Percentiles rank a stretch among this genome's conserved stretches.
Evolutionary conservation across 306 rosid species (phyloP).

Genomic region (Astragalus membranaceus): DNA sequence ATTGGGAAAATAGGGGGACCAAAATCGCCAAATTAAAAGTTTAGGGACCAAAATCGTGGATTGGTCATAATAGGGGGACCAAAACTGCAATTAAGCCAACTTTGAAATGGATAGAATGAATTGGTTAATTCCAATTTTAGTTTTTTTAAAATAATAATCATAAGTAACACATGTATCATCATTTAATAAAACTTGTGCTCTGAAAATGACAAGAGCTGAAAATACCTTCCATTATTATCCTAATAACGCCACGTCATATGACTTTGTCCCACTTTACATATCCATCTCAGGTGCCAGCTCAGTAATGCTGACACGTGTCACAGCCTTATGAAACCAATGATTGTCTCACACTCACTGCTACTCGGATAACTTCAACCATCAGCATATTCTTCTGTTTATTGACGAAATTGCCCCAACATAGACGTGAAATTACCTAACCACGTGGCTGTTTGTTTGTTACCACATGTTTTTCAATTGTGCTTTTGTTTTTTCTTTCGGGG

Average conservation of each 20-base stretch:
- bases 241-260: conserved; percentile 5
- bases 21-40: too few species aligned
- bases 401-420: conserved; percentile 26
- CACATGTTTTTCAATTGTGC: not conserved
- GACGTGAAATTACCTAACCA: not conserved
- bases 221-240: not conserved
- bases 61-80: too few species aligned
- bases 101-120: too few species aligned
- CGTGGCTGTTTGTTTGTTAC: not conserved
- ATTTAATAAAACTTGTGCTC: not conserved
- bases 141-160: too few species aligned
- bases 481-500: not conserved
- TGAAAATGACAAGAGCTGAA: not conserved
- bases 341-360: not conserved
- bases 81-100: too few species aligned
- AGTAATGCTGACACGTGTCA: too few species aligned
- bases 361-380: not conserved
- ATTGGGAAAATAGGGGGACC: too few species aligned
- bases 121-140: not conserved
- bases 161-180: too few species aligned
- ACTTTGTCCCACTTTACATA: not conserved
- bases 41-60: too few species aligned
- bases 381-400: not conserved
- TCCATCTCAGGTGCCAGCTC: too few species aligned
- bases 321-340: too few species aligned